phyloP scores from a whole-genome alignment of 2,329 filamentous ascomycete genomes.

The Calonectria hawksworthii region DNA sequence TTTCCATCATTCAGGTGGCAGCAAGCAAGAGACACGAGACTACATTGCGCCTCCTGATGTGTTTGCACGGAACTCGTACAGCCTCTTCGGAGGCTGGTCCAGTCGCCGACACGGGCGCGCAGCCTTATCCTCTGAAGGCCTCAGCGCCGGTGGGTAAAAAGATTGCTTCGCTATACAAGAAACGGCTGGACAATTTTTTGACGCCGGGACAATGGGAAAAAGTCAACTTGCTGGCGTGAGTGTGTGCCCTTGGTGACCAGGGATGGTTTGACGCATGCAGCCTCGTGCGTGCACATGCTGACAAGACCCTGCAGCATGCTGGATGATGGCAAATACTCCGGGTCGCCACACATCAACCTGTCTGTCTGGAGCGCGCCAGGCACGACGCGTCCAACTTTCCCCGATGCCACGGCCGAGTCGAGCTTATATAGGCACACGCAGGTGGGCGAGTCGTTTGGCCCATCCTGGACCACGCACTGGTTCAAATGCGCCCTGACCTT shows the following conservation, averaged over 20 bases:
- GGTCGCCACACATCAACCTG: not conserved
- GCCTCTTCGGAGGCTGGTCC: not conserved
- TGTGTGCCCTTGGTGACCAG: not conserved
- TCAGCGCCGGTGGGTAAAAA: conserved; percentile 19
- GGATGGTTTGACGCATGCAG: not conserved
- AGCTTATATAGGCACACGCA: conserved; percentile 19
- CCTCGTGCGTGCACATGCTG: not conserved
- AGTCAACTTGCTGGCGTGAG: conserved; percentile 36
- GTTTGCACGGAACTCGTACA: conserved; percentile 14
- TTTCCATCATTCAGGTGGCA: not conserved
- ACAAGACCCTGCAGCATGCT: conserved; percentile 22
- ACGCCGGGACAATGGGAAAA: conserved; percentile 41
- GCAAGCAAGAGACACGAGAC: not conserved
- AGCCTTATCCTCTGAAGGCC: conserved; percentile 16
- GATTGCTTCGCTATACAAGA: conserved; percentile 31
- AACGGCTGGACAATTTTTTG: conserved; percentile 37
- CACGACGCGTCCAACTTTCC: not conserved
- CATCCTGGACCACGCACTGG: conserved; percentile 1
- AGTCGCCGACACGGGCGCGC: not conserved
- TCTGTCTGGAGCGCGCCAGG: conserved; percentile 2
- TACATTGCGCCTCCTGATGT: not conserved
- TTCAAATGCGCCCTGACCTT: not conserved
- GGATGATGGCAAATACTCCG: conserved; percentile 23
- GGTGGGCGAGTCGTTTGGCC: not conserved
- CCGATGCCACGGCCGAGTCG: conserved; percentile 1